phyloP scores from a whole-genome alignment of 306 rosid species.

The Sindora glabra region DNA sequence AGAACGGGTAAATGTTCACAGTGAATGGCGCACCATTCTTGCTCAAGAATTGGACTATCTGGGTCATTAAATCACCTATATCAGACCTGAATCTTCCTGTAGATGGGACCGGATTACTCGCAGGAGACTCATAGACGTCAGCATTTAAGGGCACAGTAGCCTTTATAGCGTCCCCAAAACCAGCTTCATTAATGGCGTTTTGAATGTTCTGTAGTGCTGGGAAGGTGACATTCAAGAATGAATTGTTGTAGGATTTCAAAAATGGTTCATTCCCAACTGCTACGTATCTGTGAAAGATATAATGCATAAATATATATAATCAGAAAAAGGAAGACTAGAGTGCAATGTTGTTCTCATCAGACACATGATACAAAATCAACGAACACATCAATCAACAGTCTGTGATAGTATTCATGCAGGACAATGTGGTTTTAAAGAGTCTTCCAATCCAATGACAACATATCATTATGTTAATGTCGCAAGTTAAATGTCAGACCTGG shows the following conservation, averaged over 20 bases:
- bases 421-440: too few relatives aligned
- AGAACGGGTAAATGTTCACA: conserved; percentile 88
- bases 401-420: too few relatives aligned
- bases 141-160: conserved; percentile 97
- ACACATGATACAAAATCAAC: background rate
- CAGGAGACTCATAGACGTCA: conserved; percentile 78
- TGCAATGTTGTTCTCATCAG: background rate
- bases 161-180: conserved; percentile 58
- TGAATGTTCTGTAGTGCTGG: conserved; percentile 96
- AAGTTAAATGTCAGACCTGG: too few relatives aligned
- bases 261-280: conserved; percentile 99
- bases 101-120: conserved; percentile 51
- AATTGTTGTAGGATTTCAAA: conserved; percentile 74
- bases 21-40: conserved; percentile 82
- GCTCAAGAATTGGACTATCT: conserved; percentile 60
- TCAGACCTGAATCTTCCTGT: conserved; percentile 79
- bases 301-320: too few relatives aligned
- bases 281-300: conserved; percentile 57
- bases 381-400: too few relatives aligned
- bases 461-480: too few relatives aligned
- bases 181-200: conserved; percentile 85
- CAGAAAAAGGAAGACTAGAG: background rate
- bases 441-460: too few relatives aligned
- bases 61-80: conserved; percentile 67
- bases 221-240: conserved; percentile 72